phyloP scores from a whole-genome alignment of 2,329 filamentous ascomycete species.

The Myriosclerotinia scirpicola region DNA sequence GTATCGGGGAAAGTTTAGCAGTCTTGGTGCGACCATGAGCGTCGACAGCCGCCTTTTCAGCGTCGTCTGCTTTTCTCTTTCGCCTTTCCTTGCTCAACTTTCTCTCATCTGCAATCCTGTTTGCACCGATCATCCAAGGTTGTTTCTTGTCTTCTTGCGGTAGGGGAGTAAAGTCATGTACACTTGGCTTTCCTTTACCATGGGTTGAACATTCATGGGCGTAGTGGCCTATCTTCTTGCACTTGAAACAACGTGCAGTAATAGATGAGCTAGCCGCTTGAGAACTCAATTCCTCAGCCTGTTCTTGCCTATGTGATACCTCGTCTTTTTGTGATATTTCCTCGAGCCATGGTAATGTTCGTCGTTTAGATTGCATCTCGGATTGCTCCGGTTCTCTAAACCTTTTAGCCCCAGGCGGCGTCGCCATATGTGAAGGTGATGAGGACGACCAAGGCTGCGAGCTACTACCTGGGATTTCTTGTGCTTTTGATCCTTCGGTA shows the following conservation, averaged over 20 bases:
- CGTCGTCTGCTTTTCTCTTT: conserved; percentile 47
- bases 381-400: conserved; percentile 27
- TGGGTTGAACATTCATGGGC: conserved; percentile 27
- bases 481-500: conserved; percentile 15
- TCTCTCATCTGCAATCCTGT: conserved; percentile 75
- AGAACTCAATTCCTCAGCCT: conserved; percentile 27
- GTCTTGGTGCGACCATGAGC: conserved; percentile 46
- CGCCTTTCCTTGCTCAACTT: conserved; percentile 68
- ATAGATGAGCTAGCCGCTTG: conserved; percentile 26
- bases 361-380: conserved; percentile 37
- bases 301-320: conserved; percentile 26
- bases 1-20: conserved; percentile 40
- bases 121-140: conserved; percentile 73
- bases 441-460: conserved; percentile 46
- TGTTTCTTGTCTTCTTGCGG: conserved; percentile 42
- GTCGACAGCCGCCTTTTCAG: conserved; percentile 48
- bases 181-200: conserved; percentile 27
- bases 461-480: conserved; percentile 33
- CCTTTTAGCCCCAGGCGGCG: conserved; percentile 33
- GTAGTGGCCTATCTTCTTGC: conserved; percentile 30
- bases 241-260: conserved; percentile 30
- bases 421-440: conserved; percentile 47
- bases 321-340: conserved; percentile 40
- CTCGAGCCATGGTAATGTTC: conserved; percentile 39
- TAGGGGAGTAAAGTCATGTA: conserved; percentile 43